Evolutionary conservation across 805 yeast genomes (phyloP), one percentile per base, ranked within the genome.

Genomic region (Lachancea sp.): DNA sequence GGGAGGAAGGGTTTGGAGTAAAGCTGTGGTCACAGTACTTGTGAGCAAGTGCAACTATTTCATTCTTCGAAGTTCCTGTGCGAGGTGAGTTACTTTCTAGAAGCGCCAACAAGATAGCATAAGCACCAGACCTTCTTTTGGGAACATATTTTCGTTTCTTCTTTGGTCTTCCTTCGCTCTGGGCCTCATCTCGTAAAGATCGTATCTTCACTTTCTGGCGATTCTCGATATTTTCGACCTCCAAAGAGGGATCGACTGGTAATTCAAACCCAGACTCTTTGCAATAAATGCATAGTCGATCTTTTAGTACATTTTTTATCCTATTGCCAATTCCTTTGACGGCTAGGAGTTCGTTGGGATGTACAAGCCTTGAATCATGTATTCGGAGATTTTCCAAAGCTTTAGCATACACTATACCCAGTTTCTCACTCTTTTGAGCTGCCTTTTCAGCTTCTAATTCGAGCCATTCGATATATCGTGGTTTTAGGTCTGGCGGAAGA

Each of bases 261-360:
- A 68, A 43, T 0, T 50, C 59, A 3, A 67, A 56, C 0, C 75
- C 78, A 37, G 74, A 67, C 6, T 70, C 74, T n/a, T 61, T 51
- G 53, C 95, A 87, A 60, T 85, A 72, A 2, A 54, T 52, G 9
- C 58, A 47, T 18, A 85, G 60, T 45, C 68, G 70, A 29, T 64
- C 58, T 19, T 69, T 66, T 42, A 90, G 62, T 21, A 62, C 53
- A 2, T 58, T 63, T 24, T 83, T 76, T 6, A 84, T 78, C 41
- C 80, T 78, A 9, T 76, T 80, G 1, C 97, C 97, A 25, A 90
- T 71, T 34, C 68, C 83, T 42, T 73, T 80, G 30, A 90, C 68
- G 49, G 69, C 68, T 12, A 61, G 59, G 32, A 90, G 65, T 38
- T 83, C 79, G 23, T 64, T 62, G 1, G 92, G 84, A 42, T 73